phyloP scores from a whole-genome alignment of 2,329 filamentous ascomycete genomes.

The Penicillium sp. region DNA sequence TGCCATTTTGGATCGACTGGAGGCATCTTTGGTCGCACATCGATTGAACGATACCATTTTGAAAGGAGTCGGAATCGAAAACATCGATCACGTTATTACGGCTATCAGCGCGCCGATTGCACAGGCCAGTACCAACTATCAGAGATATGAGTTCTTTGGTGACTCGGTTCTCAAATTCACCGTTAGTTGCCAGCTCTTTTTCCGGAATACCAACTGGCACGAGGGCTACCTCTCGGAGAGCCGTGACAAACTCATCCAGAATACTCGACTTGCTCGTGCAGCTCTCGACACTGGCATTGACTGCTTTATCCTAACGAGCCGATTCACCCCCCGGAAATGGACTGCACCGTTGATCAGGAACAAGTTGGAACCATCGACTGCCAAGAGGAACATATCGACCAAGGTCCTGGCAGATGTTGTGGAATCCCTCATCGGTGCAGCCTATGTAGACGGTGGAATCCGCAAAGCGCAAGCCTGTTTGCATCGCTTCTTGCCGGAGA shows the following conservation, averaged over 20 bases:
- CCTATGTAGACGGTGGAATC: conserved; percentile 67
- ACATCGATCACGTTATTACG: conserved; percentile 58
- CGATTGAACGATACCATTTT: conserved; percentile 59
- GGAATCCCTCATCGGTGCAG: conserved; percentile 77
- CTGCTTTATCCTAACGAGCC: conserved; percentile 66
- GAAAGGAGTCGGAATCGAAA: conserved; percentile 50
- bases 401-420: conserved; percentile 86
- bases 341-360: conserved; percentile 59
- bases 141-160: conserved; percentile 82
- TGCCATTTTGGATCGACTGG: conserved; percentile 68
- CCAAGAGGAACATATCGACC: conserved; percentile 56
- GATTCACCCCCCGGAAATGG: conserved; percentile 73
- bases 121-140: conserved; percentile 65
- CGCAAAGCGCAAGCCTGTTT: conserved; percentile 63
- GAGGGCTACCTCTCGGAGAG: conserved; percentile 70
- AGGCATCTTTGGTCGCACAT: conserved; percentile 61
- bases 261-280: conserved; percentile 67
- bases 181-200: conserved; percentile 63
- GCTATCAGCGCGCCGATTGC: conserved; percentile 69
- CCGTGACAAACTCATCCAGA: conserved; percentile 71
- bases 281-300: conserved; percentile 65
- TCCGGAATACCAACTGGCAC: conserved; percentile 62
- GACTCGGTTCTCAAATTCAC: conserved; percentile 79
- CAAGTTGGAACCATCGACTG: conserved; percentile 14
- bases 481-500: conserved; percentile 62